These are phyloP conservation scores for Vitis cinerea DNA, from an alignment of 164 flowering plant species.

Conservation along the genomic window DNA sequence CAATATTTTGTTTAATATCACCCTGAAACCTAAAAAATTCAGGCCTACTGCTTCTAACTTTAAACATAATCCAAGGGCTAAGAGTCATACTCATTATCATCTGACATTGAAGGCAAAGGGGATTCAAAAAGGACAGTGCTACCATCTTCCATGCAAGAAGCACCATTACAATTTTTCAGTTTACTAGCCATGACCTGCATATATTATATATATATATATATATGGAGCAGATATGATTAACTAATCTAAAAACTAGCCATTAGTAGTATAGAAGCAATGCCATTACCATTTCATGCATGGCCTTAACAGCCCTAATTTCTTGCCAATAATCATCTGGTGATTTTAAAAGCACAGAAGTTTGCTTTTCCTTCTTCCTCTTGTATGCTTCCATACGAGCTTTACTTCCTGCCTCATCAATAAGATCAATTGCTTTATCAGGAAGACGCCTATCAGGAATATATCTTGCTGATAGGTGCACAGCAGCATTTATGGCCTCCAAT, in stretches of 20 bases:
- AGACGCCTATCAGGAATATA: conserved; percentile 81
- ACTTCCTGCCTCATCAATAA: conserved; percentile 94
- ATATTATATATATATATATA: conserved; percentile 2
- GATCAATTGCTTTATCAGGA: conserved; percentile 96
- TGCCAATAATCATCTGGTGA: conserved; percentile 84
- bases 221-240: background rate
- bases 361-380: conserved; percentile 56
- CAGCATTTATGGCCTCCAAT: conserved; percentile 74
- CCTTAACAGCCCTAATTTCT: conserved; percentile 73
- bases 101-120: conserved; percentile 24
- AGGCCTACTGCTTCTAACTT: conserved; percentile 1
- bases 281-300: conserved; percentile 79
- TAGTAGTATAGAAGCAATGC: background rate
- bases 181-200: conserved; percentile 52
- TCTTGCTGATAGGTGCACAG: conserved; percentile 73
- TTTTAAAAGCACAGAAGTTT: conserved; percentile 53
- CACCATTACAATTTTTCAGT: conserved; percentile 28
- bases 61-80: conserved; percentile 8
- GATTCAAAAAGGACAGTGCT: conserved; percentile 30
- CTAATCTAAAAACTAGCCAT: conserved; percentile 3
- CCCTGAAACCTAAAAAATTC: background rate
- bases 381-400: conserved; percentile 71
- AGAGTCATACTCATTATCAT: conserved; percentile 53
- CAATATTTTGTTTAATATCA: conserved; percentile 7
- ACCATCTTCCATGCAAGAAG: conserved; percentile 29